Conservation (phyloP, 306 rosid genomes). For the Cyamopsis tetragonoloba region DNA sequence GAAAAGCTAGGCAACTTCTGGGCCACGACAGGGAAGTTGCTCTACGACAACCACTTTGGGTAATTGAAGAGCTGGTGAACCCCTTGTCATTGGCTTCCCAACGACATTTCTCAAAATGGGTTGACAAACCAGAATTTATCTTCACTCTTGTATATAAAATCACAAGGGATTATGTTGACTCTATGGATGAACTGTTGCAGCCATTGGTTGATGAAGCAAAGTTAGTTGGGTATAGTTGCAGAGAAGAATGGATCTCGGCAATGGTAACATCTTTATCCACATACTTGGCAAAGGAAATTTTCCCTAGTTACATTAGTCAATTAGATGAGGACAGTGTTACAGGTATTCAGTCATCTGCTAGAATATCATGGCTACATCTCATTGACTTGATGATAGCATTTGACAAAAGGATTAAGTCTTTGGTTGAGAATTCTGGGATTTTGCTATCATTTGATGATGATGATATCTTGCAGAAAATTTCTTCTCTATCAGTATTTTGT, state of each 20-base stretch:
- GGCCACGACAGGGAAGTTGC: slow-evolving; percentile 56
- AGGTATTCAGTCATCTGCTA: slow-evolving; percentile 49
- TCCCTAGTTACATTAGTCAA: slow-evolving; percentile 60
- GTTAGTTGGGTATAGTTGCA: slow-evolving; percentile 80
- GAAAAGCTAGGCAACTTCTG: slow-evolving; percentile 80
- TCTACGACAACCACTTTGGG: slow-evolving; percentile 88
- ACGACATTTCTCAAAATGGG: slow-evolving; percentile 85
- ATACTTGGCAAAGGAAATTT: slow-evolving; percentile 80
- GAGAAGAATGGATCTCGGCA: slow-evolving; percentile 95
- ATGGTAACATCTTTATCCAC: slow-evolving; percentile 80
- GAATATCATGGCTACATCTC: slow-evolving; percentile 75
- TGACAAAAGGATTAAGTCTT: slow-evolving; percentile 76
- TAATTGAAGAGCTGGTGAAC: slow-evolving; percentile 92
- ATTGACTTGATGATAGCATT: slow-evolving; percentile 92
- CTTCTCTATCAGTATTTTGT: slow-evolving; percentile 75
- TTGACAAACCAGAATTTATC: slow-evolving; percentile 79
- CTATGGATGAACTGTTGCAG: slow-evolving; percentile 86
- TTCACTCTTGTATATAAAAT: slow-evolving; percentile 85
- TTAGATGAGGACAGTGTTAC: slow-evolving; percentile 47
- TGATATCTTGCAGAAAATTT: slow-evolving; percentile 49
- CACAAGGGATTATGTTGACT: slow-evolving; percentile 76
- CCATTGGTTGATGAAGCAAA: slow-evolving; percentile 89
- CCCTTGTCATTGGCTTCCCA: slow-evolving; percentile 80
- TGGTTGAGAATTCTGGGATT: slow-evolving; percentile 73
- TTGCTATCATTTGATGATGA: slow-evolving; percentile 60